Percentiles rank a stretch among this genome's conserved stretches.
Conservation (phyloP, 306 rosid species). For the Gastrolobium villosum region DNA sequence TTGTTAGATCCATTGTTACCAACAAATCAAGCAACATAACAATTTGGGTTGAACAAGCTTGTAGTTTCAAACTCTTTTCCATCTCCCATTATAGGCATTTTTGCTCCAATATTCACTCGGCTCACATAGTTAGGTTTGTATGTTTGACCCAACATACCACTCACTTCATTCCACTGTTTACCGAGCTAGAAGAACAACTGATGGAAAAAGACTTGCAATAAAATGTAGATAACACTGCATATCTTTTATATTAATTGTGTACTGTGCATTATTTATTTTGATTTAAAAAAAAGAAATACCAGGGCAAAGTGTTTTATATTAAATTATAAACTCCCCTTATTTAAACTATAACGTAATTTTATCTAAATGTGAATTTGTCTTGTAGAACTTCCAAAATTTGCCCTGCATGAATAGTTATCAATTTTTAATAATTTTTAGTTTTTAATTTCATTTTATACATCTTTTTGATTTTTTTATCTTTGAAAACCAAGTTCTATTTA, state of each 20-base stretch:
- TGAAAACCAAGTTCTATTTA: too few relatives aligned
- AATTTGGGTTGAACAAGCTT: constrained; percentile 58
- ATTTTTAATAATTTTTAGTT: too few relatives aligned
- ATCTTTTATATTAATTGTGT: neutral
- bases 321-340: too few relatives aligned
- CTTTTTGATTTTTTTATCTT: too few relatives aligned
- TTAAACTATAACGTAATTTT: too few relatives aligned
- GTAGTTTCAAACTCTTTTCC: constrained; percentile 59
- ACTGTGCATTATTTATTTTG: neutral
- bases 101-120: constrained; percentile 53
- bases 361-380: too few relatives aligned
- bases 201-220: constrained; percentile 57
- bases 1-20: constrained; percentile 14
- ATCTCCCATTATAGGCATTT: constrained; percentile 73
- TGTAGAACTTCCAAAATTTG: too few relatives aligned
- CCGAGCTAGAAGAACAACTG: constrained; percentile 55
- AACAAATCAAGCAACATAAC: constrained; percentile 59
- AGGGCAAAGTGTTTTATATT: too few relatives aligned
- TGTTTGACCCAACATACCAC: constrained; percentile 75
- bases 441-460: too few relatives aligned
- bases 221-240: constrained; percentile 44
- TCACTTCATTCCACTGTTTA: constrained; percentile 63
- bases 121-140: constrained; percentile 61
- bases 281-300: neutral
- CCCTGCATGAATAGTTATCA: too few relatives aligned